Evolutionary conservation across 805 yeast genomes (phyloP).

Genomic region (Kazachstania psychrophila): DNA sequence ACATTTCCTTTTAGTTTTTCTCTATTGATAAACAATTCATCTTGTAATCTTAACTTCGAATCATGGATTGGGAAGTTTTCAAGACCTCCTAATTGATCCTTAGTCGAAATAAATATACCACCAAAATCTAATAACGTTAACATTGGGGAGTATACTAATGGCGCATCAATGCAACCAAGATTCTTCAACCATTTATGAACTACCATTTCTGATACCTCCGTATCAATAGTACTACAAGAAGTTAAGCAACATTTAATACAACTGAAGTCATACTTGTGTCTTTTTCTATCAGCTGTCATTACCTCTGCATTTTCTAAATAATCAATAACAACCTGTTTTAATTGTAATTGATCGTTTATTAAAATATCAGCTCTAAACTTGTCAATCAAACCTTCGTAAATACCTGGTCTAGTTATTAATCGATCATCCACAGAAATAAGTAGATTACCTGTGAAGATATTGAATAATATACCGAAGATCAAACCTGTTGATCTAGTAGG

Average conservation of each 20-base stretch:
- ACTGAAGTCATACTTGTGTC: slow-evolving; percentile 66
- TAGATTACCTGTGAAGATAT: slow-evolving; percentile 77
- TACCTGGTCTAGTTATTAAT: slow-evolving; percentile 71
- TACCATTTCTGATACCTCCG: slow-evolving; percentile 83
- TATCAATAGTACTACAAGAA: slow-evolving; percentile 80
- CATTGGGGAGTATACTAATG: slow-evolving; percentile 78
- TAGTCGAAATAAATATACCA: slow-evolving; percentile 84
- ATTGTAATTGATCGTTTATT: slow-evolving; percentile 76
- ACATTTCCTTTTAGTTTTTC: slow-evolving; percentile 29
- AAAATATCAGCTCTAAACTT: slow-evolving; percentile 61
- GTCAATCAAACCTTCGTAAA: slow-evolving; percentile 74
- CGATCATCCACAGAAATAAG: slow-evolving; percentile 70
- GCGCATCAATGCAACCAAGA: slow-evolving; percentile 69
- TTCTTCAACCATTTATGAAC: slow-evolving; percentile 88
- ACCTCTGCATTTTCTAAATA: slow-evolving; percentile 83
- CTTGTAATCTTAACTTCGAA: slow-evolving; percentile 24
- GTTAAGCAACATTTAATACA: slow-evolving; percentile 84
- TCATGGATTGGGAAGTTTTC: slow-evolving; percentile 28
- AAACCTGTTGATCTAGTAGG: slow-evolving; percentile 77
- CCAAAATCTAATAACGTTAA: slow-evolving; percentile 88
- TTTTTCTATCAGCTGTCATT: slow-evolving; percentile 63
- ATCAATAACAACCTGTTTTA: slow-evolving; percentile 85
- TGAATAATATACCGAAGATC: slow-evolving; percentile 68
- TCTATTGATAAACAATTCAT: slow-evolving; percentile 28
- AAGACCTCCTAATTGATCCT: slow-evolving; percentile 63